Evolutionary conservation across 2,329 filamentous ascomycete species (phyloP).

Genomic region (Sporothrix mexicana): DNA sequence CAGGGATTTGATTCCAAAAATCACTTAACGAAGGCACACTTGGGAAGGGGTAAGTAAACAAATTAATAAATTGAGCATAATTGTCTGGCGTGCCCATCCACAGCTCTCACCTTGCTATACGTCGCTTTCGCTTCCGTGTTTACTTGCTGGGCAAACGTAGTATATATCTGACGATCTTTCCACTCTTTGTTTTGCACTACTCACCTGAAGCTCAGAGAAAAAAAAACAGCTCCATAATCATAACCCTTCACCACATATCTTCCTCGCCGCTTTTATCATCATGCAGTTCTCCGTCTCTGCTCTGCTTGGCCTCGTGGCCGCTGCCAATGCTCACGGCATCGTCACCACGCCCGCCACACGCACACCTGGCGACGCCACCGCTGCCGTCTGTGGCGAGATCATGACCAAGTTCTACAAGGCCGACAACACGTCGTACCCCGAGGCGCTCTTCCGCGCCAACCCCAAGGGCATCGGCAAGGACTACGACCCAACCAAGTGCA

Average conservation of each 20-base stretch:
- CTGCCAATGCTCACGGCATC: slow-evolving; percentile 41
- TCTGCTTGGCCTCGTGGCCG: slow-evolving; percentile 36
- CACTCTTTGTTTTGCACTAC: neutral
- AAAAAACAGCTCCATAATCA: neutral
- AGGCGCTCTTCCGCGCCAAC: slow-evolving; percentile 42
- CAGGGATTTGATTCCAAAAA: slow-evolving; percentile 4
- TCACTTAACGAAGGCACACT: neutral
- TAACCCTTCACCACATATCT: neutral
- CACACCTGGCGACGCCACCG: slow-evolving; percentile 40
- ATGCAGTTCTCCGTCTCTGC: slow-evolving; percentile 32
- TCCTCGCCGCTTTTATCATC: neutral
- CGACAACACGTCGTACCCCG: slow-evolving; percentile 46
- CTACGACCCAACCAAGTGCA: slow-evolving; percentile 43
- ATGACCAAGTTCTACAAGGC: slow-evolving; percentile 44
- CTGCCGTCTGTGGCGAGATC: slow-evolving; percentile 42
- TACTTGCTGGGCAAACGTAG: neutral
- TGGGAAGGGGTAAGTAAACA: neutral
- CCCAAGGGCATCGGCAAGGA: slow-evolving; percentile 37
- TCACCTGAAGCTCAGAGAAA: neutral
- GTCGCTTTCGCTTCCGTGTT: neutral
- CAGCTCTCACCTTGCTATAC: neutral
- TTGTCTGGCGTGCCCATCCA: neutral
- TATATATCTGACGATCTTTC: neutral
- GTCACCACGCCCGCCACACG: slow-evolving; percentile 41
- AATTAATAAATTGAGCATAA: slow-evolving; percentile 11